Percentiles rank a stretch among this genome's conserved stretches.
These are phyloP conservation scores for Agrostemma githago DNA, from an alignment of 148 eudicot species.

Conservation along the genomic window DNA sequence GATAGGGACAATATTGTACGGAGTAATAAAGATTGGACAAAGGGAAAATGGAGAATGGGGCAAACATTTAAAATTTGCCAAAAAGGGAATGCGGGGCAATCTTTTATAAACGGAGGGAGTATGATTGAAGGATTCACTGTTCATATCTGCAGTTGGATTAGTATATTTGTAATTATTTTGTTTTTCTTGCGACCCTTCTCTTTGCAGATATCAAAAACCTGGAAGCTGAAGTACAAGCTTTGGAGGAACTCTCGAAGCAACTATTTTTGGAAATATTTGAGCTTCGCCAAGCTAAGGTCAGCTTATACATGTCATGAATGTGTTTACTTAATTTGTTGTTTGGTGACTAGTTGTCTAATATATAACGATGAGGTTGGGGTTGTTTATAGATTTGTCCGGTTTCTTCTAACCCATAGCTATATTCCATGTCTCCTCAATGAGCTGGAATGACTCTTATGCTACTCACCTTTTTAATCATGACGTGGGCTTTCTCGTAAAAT, in stretches of 20 bases:
- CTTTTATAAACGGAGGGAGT: too few relatives aligned
- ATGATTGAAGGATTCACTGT: not conserved
- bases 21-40: too few relatives aligned
- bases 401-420: not conserved
- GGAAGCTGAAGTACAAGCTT: conserved; percentile 89
- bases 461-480: not conserved
- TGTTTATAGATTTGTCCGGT: not conserved
- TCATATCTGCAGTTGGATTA: not conserved
- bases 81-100: too few relatives aligned
- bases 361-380: not conserved
- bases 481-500: not conserved
- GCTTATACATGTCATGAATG: conserved; percentile 4
- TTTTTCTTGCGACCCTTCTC: conserved; percentile 7
- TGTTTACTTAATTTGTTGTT: conserved; percentile 3
- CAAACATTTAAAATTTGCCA: too few relatives aligned
- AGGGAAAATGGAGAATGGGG: too few relatives aligned
- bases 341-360: not conserved
- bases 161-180: not conserved
- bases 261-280: conserved; percentile 89
- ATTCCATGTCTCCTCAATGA: not conserved
- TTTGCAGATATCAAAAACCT: conserved; percentile 64
- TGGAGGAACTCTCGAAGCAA: conserved; percentile 96
- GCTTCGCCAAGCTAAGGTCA: conserved; percentile 98
- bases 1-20: too few relatives aligned
- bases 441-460: not conserved